Evolutionary conservation across 345 rosid genomes (phyloP).

Genomic region (Gossypium bickii): DNA sequence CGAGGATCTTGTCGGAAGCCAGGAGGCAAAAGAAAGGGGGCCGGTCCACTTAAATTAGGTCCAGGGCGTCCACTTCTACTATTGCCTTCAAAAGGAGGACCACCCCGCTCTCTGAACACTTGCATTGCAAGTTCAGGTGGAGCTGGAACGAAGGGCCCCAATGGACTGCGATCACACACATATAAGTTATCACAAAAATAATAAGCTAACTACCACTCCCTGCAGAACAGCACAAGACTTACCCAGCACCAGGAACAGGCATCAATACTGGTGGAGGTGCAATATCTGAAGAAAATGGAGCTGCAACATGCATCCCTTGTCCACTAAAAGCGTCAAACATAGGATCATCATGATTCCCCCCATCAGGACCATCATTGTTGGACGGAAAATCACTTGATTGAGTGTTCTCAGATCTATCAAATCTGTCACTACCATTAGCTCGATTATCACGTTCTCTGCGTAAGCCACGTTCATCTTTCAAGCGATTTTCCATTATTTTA

Average conservation of each 20-base stretch:
- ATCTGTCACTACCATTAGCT: conserved; percentile 65
- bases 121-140: conserved; percentile 96
- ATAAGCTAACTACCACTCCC: background rate
- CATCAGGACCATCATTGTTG: conserved; percentile 63
- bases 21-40: conserved; percentile 68
- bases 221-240: conserved; percentile 24
- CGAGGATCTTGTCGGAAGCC: conserved; percentile 96
- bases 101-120: conserved; percentile 87
- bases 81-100: conserved; percentile 79
- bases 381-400: conserved; percentile 57
- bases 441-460: conserved; percentile 77
- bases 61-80: conserved; percentile 66
- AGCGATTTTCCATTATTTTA: conserved; percentile 58
- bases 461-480: conserved; percentile 82
- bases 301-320: conserved; percentile 66
- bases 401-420: conserved; percentile 69
- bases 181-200: conserved; percentile 14
- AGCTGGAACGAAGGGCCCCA: conserved; percentile 98
- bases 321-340: conserved; percentile 69
- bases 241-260: conserved; percentile 99
- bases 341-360: conserved; percentile 52
- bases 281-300: conserved; percentile 70
- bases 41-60: conserved; percentile 59
- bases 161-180: conserved; percentile 59
- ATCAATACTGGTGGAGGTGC: conserved; percentile 92